Conservation (phyloP, 805 yeast genomes). For the Metschnikowia baotianmanensis region DNA sequence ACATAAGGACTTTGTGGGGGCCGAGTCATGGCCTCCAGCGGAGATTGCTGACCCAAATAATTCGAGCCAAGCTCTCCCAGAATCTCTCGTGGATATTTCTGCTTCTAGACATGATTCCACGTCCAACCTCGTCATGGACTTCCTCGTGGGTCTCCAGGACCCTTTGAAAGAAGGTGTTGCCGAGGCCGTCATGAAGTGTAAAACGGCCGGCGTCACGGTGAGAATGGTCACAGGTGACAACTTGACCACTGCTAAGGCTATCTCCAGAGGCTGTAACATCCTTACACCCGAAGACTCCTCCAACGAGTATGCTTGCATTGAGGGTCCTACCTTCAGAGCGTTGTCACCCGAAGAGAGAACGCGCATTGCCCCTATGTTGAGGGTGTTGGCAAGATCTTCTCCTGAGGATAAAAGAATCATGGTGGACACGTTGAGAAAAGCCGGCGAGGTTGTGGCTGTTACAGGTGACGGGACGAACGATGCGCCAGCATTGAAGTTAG, state of each 20-base stretch:
- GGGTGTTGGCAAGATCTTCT: constrained; percentile 89
- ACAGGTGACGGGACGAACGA: constrained; percentile 99
- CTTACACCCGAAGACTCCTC: constrained; percentile 49
- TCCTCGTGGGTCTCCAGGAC: constrained; percentile 90
- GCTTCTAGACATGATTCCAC: constrained; percentile 26
- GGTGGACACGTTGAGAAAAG: constrained; percentile 72
- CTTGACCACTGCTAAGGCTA: constrained; percentile 85
- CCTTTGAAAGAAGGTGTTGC: constrained; percentile 89
- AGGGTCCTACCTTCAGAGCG: constrained; percentile 86
- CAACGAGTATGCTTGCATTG: constrained; percentile 69
- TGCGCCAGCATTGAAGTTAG: constrained; percentile 94
- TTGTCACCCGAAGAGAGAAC: constrained; percentile 56
- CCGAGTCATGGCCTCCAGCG: constrained; percentile 67
- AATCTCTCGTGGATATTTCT: constrained; percentile 25
- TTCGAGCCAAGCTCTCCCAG: constrained; percentile 40
- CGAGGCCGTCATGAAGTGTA: constrained; percentile 85
- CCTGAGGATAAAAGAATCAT: constrained; percentile 92
- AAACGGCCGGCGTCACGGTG: constrained; percentile 88
- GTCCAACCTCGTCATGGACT: constrained; percentile 34
- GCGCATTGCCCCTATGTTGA: constrained; percentile 64
- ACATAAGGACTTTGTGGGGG: constrained; percentile 61
- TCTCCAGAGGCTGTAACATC: constrained; percentile 84
- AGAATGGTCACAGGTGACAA: constrained; percentile 99
- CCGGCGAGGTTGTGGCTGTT: constrained; percentile 95
- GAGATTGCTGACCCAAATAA: constrained; percentile 34